phyloP scores from a whole-genome alignment of 2,329 filamentous ascomycete genomes.

The Amesomyces nigricolor region DNA sequence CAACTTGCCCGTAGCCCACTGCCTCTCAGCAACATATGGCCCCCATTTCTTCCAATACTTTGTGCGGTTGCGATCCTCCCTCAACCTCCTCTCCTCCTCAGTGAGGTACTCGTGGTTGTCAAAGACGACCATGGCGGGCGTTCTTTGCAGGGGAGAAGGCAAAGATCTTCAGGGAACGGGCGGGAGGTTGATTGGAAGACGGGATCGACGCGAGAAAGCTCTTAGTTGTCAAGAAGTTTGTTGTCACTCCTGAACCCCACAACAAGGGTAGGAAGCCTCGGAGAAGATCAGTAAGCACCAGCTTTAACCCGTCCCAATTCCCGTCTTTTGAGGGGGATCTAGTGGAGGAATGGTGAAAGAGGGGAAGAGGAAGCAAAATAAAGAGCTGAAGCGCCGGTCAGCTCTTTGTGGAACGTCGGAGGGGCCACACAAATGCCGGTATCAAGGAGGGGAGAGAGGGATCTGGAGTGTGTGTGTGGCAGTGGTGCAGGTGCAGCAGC shows the following conservation, averaged over 20 bases:
- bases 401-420: background rate
- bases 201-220: background rate
- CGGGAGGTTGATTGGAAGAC: background rate
- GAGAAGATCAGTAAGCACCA: constrained; percentile 6
- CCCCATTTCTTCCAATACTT: constrained; percentile 99
- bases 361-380: background rate
- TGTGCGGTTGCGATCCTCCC: constrained; percentile 72
- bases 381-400: background rate
- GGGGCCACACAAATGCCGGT: constrained; percentile 1
- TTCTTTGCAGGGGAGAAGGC: background rate
- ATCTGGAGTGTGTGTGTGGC: background rate
- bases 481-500: constrained; percentile 1
- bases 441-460: background rate
- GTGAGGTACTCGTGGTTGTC: constrained; percentile 83
- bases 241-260: background rate
- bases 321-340: background rate
- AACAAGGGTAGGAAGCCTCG: background rate
- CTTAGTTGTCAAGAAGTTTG: background rate
- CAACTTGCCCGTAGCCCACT: constrained; percentile 82
- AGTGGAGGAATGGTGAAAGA: background rate
- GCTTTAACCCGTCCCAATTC: background rate
- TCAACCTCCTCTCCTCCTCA: constrained; percentile 84
- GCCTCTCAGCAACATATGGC: constrained; percentile 84
- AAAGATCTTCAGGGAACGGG: background rate
- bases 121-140: constrained; percentile 71